Evolutionary conservation across 2,329 filamentous ascomycete genomes (phyloP), one percentile per base, ranked within the genome.

Genomic region (Alternaria tenuissima): DNA sequence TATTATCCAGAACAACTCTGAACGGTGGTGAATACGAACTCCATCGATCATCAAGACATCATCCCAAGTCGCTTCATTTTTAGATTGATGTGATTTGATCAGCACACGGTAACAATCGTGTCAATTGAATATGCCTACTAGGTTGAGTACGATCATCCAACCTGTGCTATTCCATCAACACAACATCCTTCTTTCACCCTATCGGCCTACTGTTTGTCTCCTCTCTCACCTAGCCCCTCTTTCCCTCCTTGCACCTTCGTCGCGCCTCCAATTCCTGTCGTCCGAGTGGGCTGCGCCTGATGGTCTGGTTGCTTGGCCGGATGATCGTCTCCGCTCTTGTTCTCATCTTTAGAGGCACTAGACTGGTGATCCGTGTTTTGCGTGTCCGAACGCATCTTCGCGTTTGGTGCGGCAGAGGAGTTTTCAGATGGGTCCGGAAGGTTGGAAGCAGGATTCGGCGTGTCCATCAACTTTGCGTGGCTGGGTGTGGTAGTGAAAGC

Each of bases 221-320:
- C 56, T 47, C 60, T 71, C 59, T 72, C 64, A 2, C 43, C 57
- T 14, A 74, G 32, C 2, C 76, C 74, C 39, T 71, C 71, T 62
- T 78, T 77, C 26, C 77, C 76, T 8, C 77, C 76, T 51, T 75
- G 64, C 3, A 78, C 74, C 46, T 69, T 46, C 24, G 61, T 53
- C 16, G 52, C 38, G 7, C 71, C 72, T 1, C 72, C 76, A 52
- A 79, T 77, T 0, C 77, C 77, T 18, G 77, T 80, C 34, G 53
- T 73, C 43, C 75, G 61, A 1, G 60, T 68, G 5, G 75, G 74
- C 61, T 75, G 54, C 18, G 61, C 56, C 60, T 80, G 77, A 7
- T 66, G 52, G 52, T 80, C 77, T 0, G 77, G 77, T 52, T 79
- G 77, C 58, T 79, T 79, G 1, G 77, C 76, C 1, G 77, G 78